phyloP scores from a whole-genome alignment of 2,329 filamentous ascomycete genomes.

The Microthyrium microscopicum region DNA sequence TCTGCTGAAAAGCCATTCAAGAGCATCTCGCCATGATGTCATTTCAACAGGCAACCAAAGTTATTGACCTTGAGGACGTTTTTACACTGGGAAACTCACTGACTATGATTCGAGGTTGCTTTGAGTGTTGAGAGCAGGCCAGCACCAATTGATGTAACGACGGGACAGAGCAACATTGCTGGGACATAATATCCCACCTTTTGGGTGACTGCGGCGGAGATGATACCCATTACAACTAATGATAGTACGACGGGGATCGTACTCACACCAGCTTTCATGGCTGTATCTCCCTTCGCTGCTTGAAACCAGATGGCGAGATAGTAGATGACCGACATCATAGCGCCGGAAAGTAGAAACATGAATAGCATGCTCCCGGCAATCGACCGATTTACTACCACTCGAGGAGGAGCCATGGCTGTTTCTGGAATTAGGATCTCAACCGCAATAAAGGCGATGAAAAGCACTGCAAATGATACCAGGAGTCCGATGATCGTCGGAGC shows the following conservation, averaged over 20 bases:
- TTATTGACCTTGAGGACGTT: no score
- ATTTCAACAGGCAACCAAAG: no score
- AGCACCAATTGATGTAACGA: slow-evolving; percentile 20
- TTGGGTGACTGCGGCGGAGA: slow-evolving; percentile 18
- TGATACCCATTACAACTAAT: slow-evolving; percentile 10
- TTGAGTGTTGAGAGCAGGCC: slow-evolving; percentile 21
- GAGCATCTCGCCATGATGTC: no score
- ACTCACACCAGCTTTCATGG: neutral
- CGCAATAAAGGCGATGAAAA: slow-evolving; percentile 9
- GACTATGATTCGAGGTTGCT: slow-evolving; percentile 8
- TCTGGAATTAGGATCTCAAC: slow-evolving; percentile 11
- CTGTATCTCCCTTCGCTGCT: slow-evolving; percentile 2
- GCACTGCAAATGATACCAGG: slow-evolving; percentile 6
- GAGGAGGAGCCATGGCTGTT: slow-evolving; percentile 12
- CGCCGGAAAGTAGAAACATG: neutral
- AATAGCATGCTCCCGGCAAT: neutral
- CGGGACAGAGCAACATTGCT: slow-evolving; percentile 18
- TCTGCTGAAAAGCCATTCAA: no score
- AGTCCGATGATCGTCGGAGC: slow-evolving; percentile 9
- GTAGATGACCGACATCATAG: neutral
- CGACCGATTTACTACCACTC: slow-evolving; percentile 7
- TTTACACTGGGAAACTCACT: no score
- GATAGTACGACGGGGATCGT: slow-evolving; percentile 1
- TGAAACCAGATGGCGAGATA: slow-evolving; percentile 5
- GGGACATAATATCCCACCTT: slow-evolving; percentile 21